Conservation (phyloP, 495 filamentous ascomycete genomes). For the Penicillium angulare region DNA sequence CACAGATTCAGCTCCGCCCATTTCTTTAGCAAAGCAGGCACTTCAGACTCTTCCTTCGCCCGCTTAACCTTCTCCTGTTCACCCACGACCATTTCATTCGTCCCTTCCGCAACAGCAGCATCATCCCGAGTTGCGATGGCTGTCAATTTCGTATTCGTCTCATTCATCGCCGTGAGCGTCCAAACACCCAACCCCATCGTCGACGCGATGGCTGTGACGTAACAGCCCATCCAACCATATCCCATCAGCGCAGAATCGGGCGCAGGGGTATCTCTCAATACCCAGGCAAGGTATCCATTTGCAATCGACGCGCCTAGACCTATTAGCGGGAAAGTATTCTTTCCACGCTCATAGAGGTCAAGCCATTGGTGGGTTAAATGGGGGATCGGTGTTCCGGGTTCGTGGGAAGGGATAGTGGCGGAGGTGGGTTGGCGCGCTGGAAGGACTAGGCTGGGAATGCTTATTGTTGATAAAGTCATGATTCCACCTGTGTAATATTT, state of each 20-base stretch:
- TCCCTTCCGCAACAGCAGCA: constrained; percentile 14
- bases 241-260: constrained; percentile 1
- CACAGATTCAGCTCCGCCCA: constrained; percentile 24
- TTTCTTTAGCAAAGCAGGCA: constrained; percentile 15
- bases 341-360: constrained; percentile 27
- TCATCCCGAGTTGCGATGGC: constrained; percentile 25
- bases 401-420: constrained; percentile 4
- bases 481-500: constrained; percentile 19
- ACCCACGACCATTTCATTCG: constrained; percentile 13
- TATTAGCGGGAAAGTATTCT: constrained; percentile 21
- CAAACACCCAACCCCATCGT: constrained; percentile 34
- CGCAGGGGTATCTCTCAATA: constrained; percentile 9
- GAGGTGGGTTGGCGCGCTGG: constrained; percentile 19
- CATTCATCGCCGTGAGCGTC: constrained; percentile 27
- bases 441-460: constrained; percentile 24
- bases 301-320: constrained; percentile 20
- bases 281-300: constrained; percentile 31
- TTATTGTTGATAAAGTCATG: constrained; percentile 20
- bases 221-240: constrained; percentile 16
- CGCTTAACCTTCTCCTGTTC: constrained; percentile 19
- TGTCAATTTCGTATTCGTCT: constrained; percentile 22
- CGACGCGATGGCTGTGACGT: constrained; percentile 19
- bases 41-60: constrained; percentile 19
- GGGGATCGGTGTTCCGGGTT: constrained; percentile 16
- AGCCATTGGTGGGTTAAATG: constrained; percentile 33